Evolutionary conservation across 139 green algal genomes (phyloP).

Genomic region (Micractinium conductrix): DNA sequence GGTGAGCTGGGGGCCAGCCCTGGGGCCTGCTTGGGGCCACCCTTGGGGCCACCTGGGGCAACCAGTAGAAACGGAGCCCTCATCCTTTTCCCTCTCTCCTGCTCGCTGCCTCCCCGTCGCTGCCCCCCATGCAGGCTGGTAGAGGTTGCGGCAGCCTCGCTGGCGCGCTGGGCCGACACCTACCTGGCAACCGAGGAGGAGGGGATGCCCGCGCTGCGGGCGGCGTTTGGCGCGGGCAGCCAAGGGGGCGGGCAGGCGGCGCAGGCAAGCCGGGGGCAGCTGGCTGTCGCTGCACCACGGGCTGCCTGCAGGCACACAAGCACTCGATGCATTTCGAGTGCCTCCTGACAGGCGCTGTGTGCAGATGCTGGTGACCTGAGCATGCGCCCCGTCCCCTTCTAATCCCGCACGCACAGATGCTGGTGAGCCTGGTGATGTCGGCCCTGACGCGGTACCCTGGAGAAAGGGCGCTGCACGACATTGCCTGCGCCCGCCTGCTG

Average conservation of each 20-base stretch:
- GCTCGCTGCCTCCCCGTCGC: neutral
- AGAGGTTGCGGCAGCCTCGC: conserved; percentile 68
- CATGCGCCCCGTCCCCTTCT: too few relatives aligned
- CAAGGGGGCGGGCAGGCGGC: conserved; percentile 2
- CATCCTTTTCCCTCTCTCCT: too few relatives aligned
- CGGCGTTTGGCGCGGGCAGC: conserved; percentile 13
- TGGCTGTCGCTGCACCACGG: neutral
- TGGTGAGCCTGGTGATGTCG: conserved; percentile 61
- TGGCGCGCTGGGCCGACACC: conserved; percentile 85
- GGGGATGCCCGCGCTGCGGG: conserved; percentile 32
- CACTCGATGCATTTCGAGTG: neutral
- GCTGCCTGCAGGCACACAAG: neutral
- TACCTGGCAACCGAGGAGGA: conserved; percentile 83
- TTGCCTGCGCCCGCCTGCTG: conserved; percentile 60
- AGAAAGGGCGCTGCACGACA: conserved; percentile 46
- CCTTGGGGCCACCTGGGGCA: too few relatives aligned
- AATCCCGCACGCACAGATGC: too few relatives aligned
- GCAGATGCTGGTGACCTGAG: too few relatives aligned
- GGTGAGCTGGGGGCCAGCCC: conserved; percentile 4
- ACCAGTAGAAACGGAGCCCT: too few relatives aligned
- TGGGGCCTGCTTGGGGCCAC: neutral
- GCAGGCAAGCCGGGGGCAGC: neutral
- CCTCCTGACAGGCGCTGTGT: neutral
- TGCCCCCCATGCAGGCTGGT: conserved; percentile 65
- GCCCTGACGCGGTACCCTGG: conserved; percentile 34